Conservation (phyloP, 176 grass and related monocot species). For the Poa annua region DNA sequence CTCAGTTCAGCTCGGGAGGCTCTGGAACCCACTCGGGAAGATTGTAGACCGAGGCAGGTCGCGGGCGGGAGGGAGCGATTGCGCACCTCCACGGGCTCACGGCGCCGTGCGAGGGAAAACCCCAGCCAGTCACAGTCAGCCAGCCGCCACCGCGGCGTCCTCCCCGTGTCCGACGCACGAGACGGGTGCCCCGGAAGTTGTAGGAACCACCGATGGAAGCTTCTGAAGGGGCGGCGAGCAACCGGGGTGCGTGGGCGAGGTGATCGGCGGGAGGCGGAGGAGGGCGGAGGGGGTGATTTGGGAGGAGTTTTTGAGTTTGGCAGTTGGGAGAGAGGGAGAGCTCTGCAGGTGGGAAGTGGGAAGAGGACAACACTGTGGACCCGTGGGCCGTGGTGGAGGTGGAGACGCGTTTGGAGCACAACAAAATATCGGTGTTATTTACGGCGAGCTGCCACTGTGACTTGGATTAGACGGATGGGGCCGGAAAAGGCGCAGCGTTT, state of each 20-base stretch:
- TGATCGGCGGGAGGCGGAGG: slow-evolving; percentile 31
- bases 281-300: background rate
- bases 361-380: slow-evolving; percentile 32
- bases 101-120: no score
- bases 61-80: no score
- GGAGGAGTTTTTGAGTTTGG: slow-evolving; percentile 35
- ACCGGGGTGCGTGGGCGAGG: background rate
- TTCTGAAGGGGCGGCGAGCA: background rate
- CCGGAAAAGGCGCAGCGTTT: no score
- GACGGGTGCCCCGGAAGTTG: background rate
- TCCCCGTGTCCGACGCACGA: background rate
- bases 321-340: background rate
- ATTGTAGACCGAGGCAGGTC: no score
- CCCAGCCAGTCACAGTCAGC: no score
- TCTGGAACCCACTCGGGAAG: no score
- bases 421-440: background rate
- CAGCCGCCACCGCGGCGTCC: background rate
- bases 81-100: no score
- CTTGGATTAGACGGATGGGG: no score
- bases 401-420: background rate
- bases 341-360: slow-evolving; percentile 16
- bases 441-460: slow-evolving; percentile 38
- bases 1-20: no score
- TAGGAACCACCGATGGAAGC: background rate
- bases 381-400: background rate